Percentiles rank a stretch among this genome's conserved stretches.
phyloP scores from a whole-genome alignment of 2,329 filamentous ascomycete genomes.

The Penicillium freii region DNA sequence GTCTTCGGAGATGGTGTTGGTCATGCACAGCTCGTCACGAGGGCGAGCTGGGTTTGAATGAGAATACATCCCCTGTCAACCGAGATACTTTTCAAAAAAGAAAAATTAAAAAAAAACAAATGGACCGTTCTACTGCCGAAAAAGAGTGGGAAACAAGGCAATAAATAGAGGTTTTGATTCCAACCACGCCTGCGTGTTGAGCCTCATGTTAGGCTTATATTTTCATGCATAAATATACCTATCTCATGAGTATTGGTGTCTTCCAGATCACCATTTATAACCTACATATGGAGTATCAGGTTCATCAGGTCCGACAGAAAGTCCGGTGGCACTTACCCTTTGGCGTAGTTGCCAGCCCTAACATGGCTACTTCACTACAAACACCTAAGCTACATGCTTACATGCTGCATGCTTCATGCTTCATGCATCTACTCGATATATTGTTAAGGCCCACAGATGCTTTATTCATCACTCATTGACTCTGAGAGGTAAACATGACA shows the following conservation, averaged over 20 bases:
- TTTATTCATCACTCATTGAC: not conserved
- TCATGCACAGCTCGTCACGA: not conserved
- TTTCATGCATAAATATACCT: not conserved
- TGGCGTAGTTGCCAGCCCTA: not conserved
- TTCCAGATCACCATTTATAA: not conserved
- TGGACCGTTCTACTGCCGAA: not conserved
- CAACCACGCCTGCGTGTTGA: no score
- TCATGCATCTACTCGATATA: not conserved
- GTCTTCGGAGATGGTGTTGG: constrained; percentile 4
- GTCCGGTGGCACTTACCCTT: not conserved
- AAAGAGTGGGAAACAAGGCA: not conserved
- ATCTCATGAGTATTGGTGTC: no score
- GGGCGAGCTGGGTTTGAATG: not conserved
- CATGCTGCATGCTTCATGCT: not conserved
- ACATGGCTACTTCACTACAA: not conserved
- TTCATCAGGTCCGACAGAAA: not conserved
- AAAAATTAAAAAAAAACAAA: not conserved
- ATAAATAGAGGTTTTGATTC: not conserved
- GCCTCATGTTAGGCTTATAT: no score
- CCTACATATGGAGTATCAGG: no score
- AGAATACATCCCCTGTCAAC: not conserved
- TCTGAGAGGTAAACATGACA: constrained; percentile 18
- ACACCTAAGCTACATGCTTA: not conserved
- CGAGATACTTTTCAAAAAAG: not conserved
- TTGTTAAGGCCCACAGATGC: not conserved